Evolutionary conservation across 495 filamentous ascomycete species (phyloP), one percentile per base, ranked within the genome.

Genomic region (Staphylotrichum longicolle): DNA sequence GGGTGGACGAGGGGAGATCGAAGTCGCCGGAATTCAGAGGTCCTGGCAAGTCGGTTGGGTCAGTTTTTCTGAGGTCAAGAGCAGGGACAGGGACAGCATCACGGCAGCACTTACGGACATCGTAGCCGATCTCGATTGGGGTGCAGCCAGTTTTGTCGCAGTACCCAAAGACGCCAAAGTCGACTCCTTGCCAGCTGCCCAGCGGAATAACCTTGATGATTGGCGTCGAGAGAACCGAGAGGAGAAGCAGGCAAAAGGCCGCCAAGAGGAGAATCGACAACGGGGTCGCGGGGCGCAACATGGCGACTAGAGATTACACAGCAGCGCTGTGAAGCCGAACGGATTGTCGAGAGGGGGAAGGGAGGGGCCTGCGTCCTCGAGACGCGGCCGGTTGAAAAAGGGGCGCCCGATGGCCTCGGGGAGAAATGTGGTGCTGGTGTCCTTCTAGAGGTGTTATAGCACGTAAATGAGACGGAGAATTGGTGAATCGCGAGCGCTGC

Each of bases 91-190:
- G 12, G 33, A 33, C 42, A 45, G 40, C 41, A 35, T 40, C 14
- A 14, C 49, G 40, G n/a, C 4, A 41, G 35, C 54, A 86, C 88
- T 72, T 78, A 97, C 93, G 82, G 66, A 85, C 88, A 66, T 86
- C 85, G 75, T 98, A 98, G 68, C 95, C 94, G 62, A 98, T 81
- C 68, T 86, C 81, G 60, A 91, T 84, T n/a, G 77, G 77, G 63
- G 82, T 90, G 70, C 94, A 98, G 35, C 49, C 52, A 34, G 70
- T 70, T 7, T 70, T 73, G 55, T 86, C 78, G 75, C 94, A 98
- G 67, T 86, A 96, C 10, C 94, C 94, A 78, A 97, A 94, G 11
- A 98, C 94, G 7, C 94, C 94, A 75, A 96, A 96, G 57, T 88
- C 85, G 64, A 90, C 83, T 61, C 87, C 86, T 20, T 86, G 70